phyloP scores from a whole-genome alignment of 495 filamentous ascomycete species.

The Penicillium argentinense region DNA sequence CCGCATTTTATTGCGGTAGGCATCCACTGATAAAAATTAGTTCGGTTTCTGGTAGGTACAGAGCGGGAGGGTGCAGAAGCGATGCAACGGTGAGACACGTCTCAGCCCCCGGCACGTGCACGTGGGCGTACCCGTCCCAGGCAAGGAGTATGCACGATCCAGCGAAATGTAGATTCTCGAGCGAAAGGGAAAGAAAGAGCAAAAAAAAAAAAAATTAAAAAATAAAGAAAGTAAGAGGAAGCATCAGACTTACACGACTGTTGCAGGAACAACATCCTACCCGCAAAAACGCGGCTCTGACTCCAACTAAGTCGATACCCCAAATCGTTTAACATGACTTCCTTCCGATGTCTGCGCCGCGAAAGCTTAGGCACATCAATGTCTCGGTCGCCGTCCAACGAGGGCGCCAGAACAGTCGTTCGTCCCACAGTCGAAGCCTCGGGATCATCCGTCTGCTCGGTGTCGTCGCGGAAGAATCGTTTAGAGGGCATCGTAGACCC shows the following conservation, averaged over 20 bases:
- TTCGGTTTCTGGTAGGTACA: too few species aligned
- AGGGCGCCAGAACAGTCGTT: slow-evolving; percentile 67
- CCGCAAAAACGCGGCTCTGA: slow-evolving; percentile 84
- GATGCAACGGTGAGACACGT: slow-evolving; percentile 11
- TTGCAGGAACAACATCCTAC: slow-evolving; percentile 84
- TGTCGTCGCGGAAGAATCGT: slow-evolving; percentile 64
- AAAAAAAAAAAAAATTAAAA: background rate
- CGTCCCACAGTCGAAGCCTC: slow-evolving; percentile 48
- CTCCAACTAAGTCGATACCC: slow-evolving; percentile 96
- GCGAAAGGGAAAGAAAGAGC: background rate
- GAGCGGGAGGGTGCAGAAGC: too few species aligned
- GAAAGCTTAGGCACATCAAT: slow-evolving; percentile 73
- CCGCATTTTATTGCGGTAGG: slow-evolving; percentile 90
- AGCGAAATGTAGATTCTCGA: too few species aligned
- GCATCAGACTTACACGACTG: slow-evolving; percentile 73
- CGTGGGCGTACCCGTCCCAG: slow-evolving; percentile 1
- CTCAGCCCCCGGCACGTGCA: slow-evolving; percentile 1
- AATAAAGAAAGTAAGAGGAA: slow-evolving; percentile 5
- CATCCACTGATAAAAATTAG: too few species aligned
- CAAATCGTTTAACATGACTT: slow-evolving; percentile 84
- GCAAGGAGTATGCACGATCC: too few species aligned
- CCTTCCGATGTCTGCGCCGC: slow-evolving; percentile 65
- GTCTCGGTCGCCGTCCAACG: slow-evolving; percentile 71
- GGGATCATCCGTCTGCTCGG: slow-evolving; percentile 55
- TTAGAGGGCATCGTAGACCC: slow-evolving; percentile 59